Base-by-base conservation (phyloP, 75 land plant genomes). In the Pseudotsuga menziesii region DNA sequence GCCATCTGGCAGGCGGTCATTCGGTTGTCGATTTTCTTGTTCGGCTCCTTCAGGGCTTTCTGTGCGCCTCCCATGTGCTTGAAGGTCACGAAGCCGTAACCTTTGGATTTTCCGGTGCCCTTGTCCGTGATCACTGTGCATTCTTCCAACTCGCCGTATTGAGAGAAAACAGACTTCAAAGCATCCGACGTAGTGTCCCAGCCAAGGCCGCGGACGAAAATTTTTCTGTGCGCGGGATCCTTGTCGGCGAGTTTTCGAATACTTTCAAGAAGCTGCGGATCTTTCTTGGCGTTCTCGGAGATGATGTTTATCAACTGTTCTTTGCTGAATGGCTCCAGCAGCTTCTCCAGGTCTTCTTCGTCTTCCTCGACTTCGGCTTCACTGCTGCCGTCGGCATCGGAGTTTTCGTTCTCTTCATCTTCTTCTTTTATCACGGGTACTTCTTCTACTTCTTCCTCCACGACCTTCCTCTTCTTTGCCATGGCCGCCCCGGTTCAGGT, bases 131-230 rank as follows among this genome's bases (percentile, higher is more conserved):
- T 79, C 15, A 79, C 83, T 5, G 74, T 82, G 78, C 85, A 84
- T 19, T 91, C 93, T 69, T 89, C 93, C 44, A 91, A 78, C 76
- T 84, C 85, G 13, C 93, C 93, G 63, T 78, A 89, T 75, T 80
- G 3, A 14, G 61, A 48, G 57, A 89, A 91, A 41, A 72, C 82
- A 12, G 61, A 3, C 13, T 44, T 69, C 9, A 91, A 74, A 15
- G 75, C 44, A 2, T 89, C 91, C 3, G 73, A 20, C 26, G 76
- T 89, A 26, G 89, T 82, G 41, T 91, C 91, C 91, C 91, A 91
- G 5, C 89, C 87, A 29, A 91, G 80, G 13, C 93, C 93, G 61
- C 84, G 85, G 23, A 91, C 87, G 75, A 91, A 91, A 74, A 91
- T 81, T 80, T 91, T 91, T 16, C 93, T 54, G 73, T 89, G 87